Evolutionary conservation across 2,329 filamentous ascomycete genomes (phyloP), one percentile per base, ranked within the genome.

Genomic region (Tolypocladium paradoxum): DNA sequence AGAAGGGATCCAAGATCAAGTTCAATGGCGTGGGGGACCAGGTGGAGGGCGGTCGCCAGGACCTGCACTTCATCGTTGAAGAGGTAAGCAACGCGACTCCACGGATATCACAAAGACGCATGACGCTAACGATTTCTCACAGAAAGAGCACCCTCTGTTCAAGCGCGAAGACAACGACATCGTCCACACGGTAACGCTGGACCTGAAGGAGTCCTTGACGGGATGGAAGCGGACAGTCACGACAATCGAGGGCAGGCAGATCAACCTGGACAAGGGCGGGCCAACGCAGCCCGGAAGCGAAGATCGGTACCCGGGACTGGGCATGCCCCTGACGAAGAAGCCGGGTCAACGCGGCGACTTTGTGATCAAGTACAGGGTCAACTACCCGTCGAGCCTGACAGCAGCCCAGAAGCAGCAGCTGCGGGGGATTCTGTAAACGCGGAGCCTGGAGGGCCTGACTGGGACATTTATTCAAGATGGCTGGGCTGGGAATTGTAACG

Each of bases 1-100:
- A 97, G 74, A 91, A 95, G 62, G 93, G 93, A 33, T 95, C 89
- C 65, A 99, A 97, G 78, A 96, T 99, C 71, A 96, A 96, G 73
- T 99, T 96, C 67, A 88, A 88, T 65, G 90, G 92, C 43, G 91
- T 99, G n/a, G 93, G 93, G 12, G 93, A 99, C 70, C 91, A 97
- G 68, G 90, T 96, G 56, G 93, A 97, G 65, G 93, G 93, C 43
- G 92, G 92, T 16, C 88, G 90, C 55, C 93, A 99, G 69, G 93
- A 99, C 70, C 72, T 99, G 51, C 91, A 96, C 68, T 95, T 99
- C 63, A 86, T 99, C 54, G 82, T 99, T 24, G 87, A 90, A 70
- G 92, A 96, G 85, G 90, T 91, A 81, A 76, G 84, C 53, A 51
- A 47, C 11, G 34, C 20, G 11, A 16, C 27, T 6, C 6, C 8